Evolutionary conservation across 768 basidiomycete species (phyloP).

Genomic region (Lactarius vividus): DNA sequence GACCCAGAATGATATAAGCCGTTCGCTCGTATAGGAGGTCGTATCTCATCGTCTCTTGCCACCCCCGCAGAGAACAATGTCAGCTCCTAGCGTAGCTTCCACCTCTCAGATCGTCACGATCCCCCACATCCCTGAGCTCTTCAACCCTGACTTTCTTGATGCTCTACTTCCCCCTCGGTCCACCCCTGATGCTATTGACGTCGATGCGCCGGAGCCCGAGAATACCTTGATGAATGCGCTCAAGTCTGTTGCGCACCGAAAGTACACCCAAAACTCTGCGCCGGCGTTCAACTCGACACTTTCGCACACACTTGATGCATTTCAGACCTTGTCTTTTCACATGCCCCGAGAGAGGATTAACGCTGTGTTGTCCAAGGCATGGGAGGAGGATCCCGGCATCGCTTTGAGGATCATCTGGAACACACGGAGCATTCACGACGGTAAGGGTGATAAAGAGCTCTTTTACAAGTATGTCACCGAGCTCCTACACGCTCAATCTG

Average conservation of each 20-base stretch:
- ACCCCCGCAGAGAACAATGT: constrained; percentile 12
- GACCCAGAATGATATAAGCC: neutral
- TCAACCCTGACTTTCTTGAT: constrained; percentile 54
- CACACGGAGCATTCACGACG: constrained; percentile 65
- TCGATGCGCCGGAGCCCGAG: constrained; percentile 18
- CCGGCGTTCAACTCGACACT: constrained; percentile 51
- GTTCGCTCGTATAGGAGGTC: neutral
- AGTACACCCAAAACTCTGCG: constrained; percentile 50
- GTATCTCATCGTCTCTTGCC: neutral
- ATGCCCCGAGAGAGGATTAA: constrained; percentile 32
- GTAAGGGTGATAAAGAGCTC: constrained; percentile 55
- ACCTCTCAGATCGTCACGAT: constrained; percentile 48
- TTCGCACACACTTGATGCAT: constrained; percentile 56
- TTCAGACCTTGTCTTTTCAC: constrained; percentile 41
- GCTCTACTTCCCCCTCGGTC: constrained; percentile 44
- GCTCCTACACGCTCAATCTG: neutral
- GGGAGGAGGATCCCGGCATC: constrained; percentile 55
- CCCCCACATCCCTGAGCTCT: constrained; percentile 58
- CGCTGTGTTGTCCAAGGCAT: constrained; percentile 45
- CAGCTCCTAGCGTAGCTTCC: constrained; percentile 26
- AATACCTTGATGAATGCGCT: constrained; percentile 61
- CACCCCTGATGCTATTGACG: constrained; percentile 7
- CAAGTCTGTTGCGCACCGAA: constrained; percentile 41
- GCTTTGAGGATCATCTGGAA: constrained; percentile 70
- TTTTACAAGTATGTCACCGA: constrained; percentile 51